Percentiles rank a stretch among this genome's conserved stretches.
Evolutionary conservation across 129 eudicot species (phyloP).

Genomic region (Rutidosis leptorrhynchoides): DNA sequence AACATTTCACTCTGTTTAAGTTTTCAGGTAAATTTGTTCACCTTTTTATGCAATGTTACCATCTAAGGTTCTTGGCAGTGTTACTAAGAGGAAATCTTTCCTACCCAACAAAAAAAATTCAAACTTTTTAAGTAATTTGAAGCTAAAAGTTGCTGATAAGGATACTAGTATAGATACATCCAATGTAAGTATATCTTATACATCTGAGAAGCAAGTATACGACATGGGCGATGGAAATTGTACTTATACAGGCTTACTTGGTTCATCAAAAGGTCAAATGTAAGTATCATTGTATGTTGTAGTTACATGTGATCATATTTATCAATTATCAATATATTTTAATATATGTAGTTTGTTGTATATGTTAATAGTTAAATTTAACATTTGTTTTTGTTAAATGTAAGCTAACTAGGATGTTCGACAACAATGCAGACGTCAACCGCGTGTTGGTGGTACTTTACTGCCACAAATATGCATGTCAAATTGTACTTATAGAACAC

Average conservation of each 20-base stretch:
- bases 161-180: constrained; percentile 20
- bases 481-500: constrained; percentile 33
- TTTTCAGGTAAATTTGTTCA: constrained; percentile 20
- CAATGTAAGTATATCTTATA: constrained; percentile 12
- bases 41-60: constrained; percentile 27
- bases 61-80: constrained; percentile 26
- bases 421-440: constrained; percentile 24
- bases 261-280: constrained; percentile 15
- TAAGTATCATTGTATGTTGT: constrained; percentile 17
- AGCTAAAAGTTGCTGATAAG: constrained; percentile 17
- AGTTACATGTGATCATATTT: background rate
- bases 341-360: background rate
- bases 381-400: background rate
- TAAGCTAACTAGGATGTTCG: constrained; percentile 4
- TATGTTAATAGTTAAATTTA: background rate
- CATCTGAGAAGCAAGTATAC: constrained; percentile 9
- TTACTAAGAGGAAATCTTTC: constrained; percentile 22
- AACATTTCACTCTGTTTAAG: background rate
- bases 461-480: constrained; percentile 13
- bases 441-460: constrained; percentile 18
- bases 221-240: constrained; percentile 19
- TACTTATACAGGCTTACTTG: constrained; percentile 3
- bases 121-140: constrained; percentile 18
- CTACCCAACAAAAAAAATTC: constrained; percentile 7
- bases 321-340: too few relatives aligned